These are phyloP conservation scores for Neoconidiobolus thromboides DNA, from an alignment of 371 early-diverging fungal genomes.

Conservation along the genomic window DNA sequence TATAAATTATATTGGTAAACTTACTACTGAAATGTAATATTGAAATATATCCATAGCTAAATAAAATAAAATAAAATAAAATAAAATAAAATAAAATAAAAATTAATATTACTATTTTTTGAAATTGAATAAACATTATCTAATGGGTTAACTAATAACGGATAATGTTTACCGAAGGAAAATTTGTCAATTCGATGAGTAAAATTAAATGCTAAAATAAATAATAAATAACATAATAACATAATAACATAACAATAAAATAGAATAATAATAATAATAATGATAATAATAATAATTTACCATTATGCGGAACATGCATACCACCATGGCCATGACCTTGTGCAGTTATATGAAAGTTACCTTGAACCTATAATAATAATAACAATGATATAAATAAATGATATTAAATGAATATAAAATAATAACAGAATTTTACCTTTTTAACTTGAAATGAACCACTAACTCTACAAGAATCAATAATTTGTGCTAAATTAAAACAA, in stretches of 20 bases:
- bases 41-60: conserved; percentile 51
- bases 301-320: conserved; percentile 38
- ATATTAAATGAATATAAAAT: background rate
- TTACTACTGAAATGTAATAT: conserved; percentile 58
- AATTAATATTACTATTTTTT: conserved; percentile 26
- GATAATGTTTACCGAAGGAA: conserved; percentile 71
- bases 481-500: background rate
- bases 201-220: conserved; percentile 56
- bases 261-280: background rate
- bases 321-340: conserved; percentile 73
- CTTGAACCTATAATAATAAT: conserved; percentile 22
- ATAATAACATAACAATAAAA: too few species aligned
- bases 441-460: conserved; percentile 50
- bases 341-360: conserved; percentile 80
- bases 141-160: conserved; percentile 67
- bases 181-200: conserved; percentile 82
- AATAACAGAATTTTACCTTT: conserved; percentile 21
- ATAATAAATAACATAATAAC: background rate
- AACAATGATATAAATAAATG: background rate
- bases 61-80: background rate
- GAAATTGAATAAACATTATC: conserved; percentile 49
- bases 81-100: background rate
- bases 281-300: conserved; percentile 15
- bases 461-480: conserved; percentile 45
- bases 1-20: background rate